A percentile compares a stretch with the other conserved stretches of the same genome.
These are phyloP conservation scores for Talaromyces sp. DNA, from an alignment of 2,329 filamentous ascomycete genomes.

Conservation along the genomic window DNA sequence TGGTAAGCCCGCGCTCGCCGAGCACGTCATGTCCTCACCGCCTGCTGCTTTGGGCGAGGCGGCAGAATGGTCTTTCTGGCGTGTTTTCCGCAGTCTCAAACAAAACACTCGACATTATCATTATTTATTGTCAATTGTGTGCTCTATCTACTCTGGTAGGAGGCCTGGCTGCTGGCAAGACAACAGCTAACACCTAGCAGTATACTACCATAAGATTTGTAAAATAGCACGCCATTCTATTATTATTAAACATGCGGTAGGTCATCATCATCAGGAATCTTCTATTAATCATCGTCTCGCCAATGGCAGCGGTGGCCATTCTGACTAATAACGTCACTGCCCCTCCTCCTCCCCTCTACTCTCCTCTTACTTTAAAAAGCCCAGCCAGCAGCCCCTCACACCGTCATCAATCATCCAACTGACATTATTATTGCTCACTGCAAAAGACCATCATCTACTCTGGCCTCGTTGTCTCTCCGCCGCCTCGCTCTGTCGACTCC, in stretches of 20 bases:
- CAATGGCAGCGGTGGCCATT: conserved; percentile 7
- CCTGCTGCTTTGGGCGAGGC: neutral
- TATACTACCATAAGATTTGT: neutral
- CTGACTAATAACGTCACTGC: conserved; percentile 11
- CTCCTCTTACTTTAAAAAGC: neutral
- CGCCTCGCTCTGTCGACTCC: neutral
- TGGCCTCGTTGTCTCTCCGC: conserved; percentile 16
- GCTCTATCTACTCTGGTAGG: neutral
- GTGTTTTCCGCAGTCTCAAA: too few relatives aligned
- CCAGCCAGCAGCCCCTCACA: neutral
- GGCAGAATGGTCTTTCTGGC: neutral
- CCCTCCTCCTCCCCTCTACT: conserved; percentile 11
- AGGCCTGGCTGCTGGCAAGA: neutral
- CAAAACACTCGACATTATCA: too few relatives aligned
- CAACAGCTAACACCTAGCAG: neutral
- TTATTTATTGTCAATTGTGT: neutral
- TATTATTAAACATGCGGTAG: neutral
- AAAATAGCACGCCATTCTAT: too few relatives aligned
- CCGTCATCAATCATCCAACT: neutral
- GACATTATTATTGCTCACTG: neutral
- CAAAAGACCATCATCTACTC: conserved; percentile 9
- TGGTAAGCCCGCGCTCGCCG: conserved; percentile 12
- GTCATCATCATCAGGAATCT: neutral
- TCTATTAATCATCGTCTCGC: conserved; percentile 1
- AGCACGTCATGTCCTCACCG: conserved; percentile 12